phyloP scores from a whole-genome alignment of 2,329 filamentous ascomycete species.

The Colletotrichum lini region DNA sequence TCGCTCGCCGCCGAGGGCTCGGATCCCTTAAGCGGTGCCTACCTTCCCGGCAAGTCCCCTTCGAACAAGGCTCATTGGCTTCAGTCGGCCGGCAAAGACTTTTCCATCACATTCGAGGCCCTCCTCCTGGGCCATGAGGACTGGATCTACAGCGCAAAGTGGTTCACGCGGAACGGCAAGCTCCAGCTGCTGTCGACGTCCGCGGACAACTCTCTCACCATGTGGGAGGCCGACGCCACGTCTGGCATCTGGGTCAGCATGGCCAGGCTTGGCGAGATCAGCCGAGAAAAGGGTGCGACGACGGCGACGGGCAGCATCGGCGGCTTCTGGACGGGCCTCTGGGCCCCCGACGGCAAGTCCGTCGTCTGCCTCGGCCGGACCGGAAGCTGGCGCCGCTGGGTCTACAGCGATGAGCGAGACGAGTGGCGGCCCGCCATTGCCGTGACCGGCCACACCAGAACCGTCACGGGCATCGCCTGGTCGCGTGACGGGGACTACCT shows the following conservation, averaged over 20 bases:
- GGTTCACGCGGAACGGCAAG: constrained; percentile 71
- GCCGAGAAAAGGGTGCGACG: constrained; percentile 93
- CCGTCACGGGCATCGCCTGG: constrained; percentile 89
- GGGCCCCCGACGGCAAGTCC: constrained; percentile 82
- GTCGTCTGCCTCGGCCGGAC: constrained; percentile 90
- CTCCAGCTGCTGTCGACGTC: constrained; percentile 89
- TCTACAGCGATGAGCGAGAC: constrained; percentile 71
- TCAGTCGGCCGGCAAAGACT: constrained; percentile 71
- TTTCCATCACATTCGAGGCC: constrained; percentile 92
- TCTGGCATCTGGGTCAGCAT: constrained; percentile 94
- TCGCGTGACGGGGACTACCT: constrained; percentile 85
- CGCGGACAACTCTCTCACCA: constrained; percentile 92
- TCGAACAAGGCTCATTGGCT: constrained; percentile 93
- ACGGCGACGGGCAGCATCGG: constrained; percentile 96
- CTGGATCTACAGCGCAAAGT: constrained; percentile 93
- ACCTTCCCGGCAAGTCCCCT: constrained; percentile 78
- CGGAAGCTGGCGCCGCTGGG: constrained; percentile 94
- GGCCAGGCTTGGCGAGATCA: constrained; percentile 92
- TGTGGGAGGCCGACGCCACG: constrained; percentile 88
- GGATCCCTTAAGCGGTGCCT: constrained; percentile 71
- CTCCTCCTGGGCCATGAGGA: constrained; percentile 95
- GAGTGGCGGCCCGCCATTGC: constrained; percentile 84
- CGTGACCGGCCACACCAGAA: constrained; percentile 85
- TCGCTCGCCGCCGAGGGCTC: constrained; percentile 66
- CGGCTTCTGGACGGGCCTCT: constrained; percentile 96